Conservation (phyloP, 176 grass and related monocot genomes). For the Guadua angustifolia region DNA sequence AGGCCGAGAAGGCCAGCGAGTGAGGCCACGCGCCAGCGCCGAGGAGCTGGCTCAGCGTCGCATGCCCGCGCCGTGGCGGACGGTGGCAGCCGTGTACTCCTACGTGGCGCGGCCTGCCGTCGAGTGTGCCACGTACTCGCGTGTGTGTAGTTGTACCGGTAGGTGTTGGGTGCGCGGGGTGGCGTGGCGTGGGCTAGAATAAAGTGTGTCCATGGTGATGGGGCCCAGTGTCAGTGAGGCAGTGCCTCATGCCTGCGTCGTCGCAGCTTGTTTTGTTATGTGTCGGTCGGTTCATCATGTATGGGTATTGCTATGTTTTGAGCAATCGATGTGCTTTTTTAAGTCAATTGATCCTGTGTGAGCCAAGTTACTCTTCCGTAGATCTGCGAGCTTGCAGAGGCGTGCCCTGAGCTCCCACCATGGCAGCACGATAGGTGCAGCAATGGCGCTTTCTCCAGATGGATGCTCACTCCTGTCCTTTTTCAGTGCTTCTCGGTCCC, state of each 20-base stretch:
- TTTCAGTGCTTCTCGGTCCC: background rate
- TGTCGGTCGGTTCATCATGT: background rate
- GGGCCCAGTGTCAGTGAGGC: conserved; percentile 37
- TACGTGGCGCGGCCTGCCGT: conserved; percentile 36
- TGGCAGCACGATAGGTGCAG: background rate
- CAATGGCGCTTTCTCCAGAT: too few relatives aligned
- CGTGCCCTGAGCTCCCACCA: background rate
- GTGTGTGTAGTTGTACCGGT: background rate
- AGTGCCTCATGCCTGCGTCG: background rate
- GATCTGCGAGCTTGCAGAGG: background rate
- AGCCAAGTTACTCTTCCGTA: background rate
- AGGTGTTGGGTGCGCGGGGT: background rate
- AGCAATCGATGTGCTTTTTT: background rate
- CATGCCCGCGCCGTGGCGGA: background rate
- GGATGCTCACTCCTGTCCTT: background rate
- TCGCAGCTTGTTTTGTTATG: background rate
- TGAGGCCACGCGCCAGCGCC: conserved; percentile 1
- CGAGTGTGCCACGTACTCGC: background rate
- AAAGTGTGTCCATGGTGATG: conserved; percentile 25
- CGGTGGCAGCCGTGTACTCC: conserved; percentile 21
- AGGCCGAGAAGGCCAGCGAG: conserved; percentile 44
- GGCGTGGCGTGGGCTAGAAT: conserved; percentile 49
- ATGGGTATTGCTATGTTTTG: background rate
- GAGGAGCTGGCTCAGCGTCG: conserved; percentile 4
- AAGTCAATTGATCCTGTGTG: background rate